These are phyloP conservation scores for Gamarada debralockiae DNA, from an alignment of 495 filamentous ascomycete genomes.

Conservation along the genomic window DNA sequence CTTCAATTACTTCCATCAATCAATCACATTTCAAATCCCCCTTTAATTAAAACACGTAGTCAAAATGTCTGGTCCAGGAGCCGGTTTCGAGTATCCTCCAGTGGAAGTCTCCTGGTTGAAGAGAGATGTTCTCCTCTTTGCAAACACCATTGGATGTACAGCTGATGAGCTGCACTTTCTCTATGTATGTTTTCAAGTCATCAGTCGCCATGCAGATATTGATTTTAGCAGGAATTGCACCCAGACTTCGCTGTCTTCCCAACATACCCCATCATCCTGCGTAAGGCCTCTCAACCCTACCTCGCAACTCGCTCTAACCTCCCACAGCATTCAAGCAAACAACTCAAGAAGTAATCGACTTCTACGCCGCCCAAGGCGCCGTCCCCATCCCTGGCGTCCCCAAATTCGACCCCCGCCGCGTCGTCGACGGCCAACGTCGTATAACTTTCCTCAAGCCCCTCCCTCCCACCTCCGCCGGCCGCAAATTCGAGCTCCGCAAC, in stretches of 20 bases:
- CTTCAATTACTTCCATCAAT: not conserved
- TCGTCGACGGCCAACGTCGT: constrained; percentile 82
- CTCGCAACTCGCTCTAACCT: not conserved
- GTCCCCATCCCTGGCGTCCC: constrained; percentile 72
- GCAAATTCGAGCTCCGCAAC: constrained; percentile 69
- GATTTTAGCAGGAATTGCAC: constrained; percentile 62
- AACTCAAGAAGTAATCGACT: constrained; percentile 76
- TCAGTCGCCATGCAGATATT: constrained; percentile 13
- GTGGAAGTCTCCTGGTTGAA: constrained; percentile 77
- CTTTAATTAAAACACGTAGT: not conserved
- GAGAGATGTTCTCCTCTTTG: constrained; percentile 82
- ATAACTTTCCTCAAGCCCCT: constrained; percentile 76
- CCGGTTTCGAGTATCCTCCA: constrained; percentile 72
- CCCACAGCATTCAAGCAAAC: constrained; percentile 72
- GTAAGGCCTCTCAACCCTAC: constrained; percentile 38
- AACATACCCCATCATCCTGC: constrained; percentile 79
- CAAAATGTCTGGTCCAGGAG: constrained; percentile 50
- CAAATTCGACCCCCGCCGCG: constrained; percentile 66
- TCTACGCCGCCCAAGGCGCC: constrained; percentile 63
- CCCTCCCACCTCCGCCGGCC: constrained; percentile 66
- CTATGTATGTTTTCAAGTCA: constrained; percentile 52
- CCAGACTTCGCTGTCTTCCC: constrained; percentile 82
- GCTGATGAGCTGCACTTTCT: constrained; percentile 88
- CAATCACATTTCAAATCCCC: not conserved
- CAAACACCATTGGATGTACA: constrained; percentile 79